Conservation (phyloP, 2,329 filamentous ascomycete genomes). For the Hirsutella rhossiliensis region DNA sequence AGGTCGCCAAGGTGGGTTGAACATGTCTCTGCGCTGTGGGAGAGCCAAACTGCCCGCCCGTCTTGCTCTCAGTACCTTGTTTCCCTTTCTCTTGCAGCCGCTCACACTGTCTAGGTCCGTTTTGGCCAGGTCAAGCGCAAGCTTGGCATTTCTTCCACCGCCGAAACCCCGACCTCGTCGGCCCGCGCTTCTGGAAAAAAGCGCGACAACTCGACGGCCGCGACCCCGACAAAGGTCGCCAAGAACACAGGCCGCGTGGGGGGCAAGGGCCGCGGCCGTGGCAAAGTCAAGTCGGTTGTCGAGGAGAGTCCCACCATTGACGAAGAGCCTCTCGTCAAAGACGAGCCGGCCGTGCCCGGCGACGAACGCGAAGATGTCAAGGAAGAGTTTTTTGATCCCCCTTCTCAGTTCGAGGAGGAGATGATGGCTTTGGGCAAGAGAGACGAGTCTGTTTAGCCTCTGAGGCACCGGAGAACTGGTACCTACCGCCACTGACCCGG, state of each 20-base stretch:
- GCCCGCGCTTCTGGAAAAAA: constrained; percentile 12
- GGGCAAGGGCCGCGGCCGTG: constrained; percentile 11
- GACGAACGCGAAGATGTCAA: neutral
- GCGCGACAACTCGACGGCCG: constrained; percentile 1
- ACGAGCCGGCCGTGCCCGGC: constrained; percentile 8
- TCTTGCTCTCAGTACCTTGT: neutral
- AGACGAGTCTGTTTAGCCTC: constrained; percentile 6
- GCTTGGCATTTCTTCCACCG: constrained; percentile 20
- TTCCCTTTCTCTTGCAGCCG: neutral
- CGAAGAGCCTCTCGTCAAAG: constrained; percentile 4
- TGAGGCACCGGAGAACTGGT: neutral
- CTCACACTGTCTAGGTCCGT: constrained; percentile 20
- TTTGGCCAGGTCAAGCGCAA: constrained; percentile 39
- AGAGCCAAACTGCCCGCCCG: too few relatives aligned
- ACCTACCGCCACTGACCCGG: neutral
- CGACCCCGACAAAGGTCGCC: constrained; percentile 15
- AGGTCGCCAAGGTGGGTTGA: constrained; percentile 27
- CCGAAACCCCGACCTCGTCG: constrained; percentile 9
- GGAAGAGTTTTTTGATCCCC: constrained; percentile 6
- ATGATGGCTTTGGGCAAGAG: constrained; percentile 3
- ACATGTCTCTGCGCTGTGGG: neutral
- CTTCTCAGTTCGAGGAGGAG: constrained; percentile 9
- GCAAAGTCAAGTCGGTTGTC: constrained; percentile 6
- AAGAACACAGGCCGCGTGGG: constrained; percentile 15
- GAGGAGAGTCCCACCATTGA: constrained; percentile 10